These are phyloP conservation scores for Tetraselmis chui DNA, from an alignment of 139 green algal genomes.

Conservation along the genomic window DNA sequence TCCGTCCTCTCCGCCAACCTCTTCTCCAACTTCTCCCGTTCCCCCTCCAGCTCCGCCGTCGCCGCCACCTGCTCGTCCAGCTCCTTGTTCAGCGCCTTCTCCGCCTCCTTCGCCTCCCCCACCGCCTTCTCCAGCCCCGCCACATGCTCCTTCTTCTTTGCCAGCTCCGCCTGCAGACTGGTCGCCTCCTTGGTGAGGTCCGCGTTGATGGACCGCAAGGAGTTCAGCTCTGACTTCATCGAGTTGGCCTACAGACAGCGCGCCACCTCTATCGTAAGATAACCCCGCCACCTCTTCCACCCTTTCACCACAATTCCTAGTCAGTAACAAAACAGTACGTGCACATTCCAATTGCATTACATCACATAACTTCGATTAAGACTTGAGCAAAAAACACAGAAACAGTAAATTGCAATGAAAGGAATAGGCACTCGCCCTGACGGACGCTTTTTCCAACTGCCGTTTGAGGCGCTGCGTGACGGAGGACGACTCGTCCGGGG, in stretches of 20 bases:
- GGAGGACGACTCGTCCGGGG: background rate
- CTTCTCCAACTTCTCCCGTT: background rate
- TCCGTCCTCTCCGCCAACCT: background rate
- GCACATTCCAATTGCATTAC: too few relatives aligned
- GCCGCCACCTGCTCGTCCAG: background rate
- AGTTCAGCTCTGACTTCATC: background rate
- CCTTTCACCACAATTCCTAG: too few relatives aligned
- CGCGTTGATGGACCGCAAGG: background rate
- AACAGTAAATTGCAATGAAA: too few relatives aligned
- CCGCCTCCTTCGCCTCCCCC: background rate
- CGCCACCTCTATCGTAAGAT: too few relatives aligned
- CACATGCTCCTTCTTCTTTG: background rate
- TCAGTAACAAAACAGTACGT: too few relatives aligned
- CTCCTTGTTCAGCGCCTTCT: background rate
- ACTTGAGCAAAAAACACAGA: too few relatives aligned
- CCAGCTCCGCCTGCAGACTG: background rate
- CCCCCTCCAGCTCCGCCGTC: background rate
- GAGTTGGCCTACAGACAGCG: background rate
- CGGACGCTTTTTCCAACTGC: background rate
- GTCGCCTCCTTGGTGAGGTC: background rate
- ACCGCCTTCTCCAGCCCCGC: background rate
- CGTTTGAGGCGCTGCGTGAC: background rate
- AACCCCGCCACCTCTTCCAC: too few relatives aligned
- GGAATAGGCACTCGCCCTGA: background rate
- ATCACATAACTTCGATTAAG: too few relatives aligned